A percentile compares a stretch with the other conserved stretches of the same genome.
Evolutionary conservation across 2,329 filamentous ascomycete genomes (phyloP).

Genomic region (Paraconiothyrium brasiliense): DNA sequence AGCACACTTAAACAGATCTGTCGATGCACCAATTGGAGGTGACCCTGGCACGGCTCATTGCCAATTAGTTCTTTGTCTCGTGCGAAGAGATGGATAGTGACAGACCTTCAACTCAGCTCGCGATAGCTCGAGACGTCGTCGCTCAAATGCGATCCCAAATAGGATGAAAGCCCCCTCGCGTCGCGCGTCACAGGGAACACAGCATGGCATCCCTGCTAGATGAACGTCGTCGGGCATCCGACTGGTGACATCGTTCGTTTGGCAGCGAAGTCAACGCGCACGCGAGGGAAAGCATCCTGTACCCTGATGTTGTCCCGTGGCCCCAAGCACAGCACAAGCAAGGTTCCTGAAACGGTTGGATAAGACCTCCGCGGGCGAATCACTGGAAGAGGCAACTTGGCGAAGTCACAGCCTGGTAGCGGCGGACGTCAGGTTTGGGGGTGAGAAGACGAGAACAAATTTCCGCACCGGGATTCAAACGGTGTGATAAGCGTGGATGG

Average conservation of each 20-base stretch:
- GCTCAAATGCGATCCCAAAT: no score
- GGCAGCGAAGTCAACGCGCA: constrained; percentile 1
- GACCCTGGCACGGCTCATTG: no score
- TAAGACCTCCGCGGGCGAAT: neutral
- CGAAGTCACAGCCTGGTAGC: neutral
- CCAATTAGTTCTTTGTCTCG: no score
- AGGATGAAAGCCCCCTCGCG: constrained; percentile 11
- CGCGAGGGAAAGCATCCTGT: neutral
- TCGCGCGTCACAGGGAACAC: constrained; percentile 12
- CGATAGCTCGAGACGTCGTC: neutral
- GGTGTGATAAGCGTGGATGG: neutral
- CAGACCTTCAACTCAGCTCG: neutral
- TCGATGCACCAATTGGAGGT: no score
- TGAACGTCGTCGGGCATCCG: constrained; percentile 3
- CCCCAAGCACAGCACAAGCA: neutral
- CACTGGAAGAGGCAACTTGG: neutral
- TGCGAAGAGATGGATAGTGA: neutral
- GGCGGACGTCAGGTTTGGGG: constrained; percentile 4
- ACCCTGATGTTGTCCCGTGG: neutral
- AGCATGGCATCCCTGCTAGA: constrained; percentile 7
- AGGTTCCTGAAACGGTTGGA: constrained; percentile 9
- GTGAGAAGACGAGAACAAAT: neutral
- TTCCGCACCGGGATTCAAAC: neutral
- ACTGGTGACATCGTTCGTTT: neutral
- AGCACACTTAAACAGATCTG: no score